phyloP scores from a whole-genome alignment of 2,329 filamentous ascomycete species.

The Fusarium lyarnte region DNA sequence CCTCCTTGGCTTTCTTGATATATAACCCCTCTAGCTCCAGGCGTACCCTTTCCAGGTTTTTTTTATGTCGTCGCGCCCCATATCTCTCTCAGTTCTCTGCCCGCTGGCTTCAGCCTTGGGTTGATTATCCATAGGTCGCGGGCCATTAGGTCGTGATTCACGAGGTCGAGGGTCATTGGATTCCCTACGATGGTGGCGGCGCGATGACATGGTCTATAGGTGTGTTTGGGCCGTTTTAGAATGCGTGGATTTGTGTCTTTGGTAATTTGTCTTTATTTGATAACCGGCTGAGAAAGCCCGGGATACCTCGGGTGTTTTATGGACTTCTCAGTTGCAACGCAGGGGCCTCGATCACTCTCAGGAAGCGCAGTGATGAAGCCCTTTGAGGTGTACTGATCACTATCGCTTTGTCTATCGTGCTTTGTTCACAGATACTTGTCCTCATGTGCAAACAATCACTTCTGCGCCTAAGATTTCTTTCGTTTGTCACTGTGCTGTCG shows the following conservation, averaged over 20 bases:
- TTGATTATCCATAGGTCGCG: not conserved
- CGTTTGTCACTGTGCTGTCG: not conserved
- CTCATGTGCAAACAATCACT: not conserved
- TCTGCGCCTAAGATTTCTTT: not conserved
- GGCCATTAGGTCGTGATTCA: not conserved
- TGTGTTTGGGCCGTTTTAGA: not conserved
- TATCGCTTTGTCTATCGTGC: not conserved
- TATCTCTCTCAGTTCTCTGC: no score
- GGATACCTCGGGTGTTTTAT: not conserved
- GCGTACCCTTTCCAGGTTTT: fast-evolving
- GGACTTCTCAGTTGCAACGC: not conserved
- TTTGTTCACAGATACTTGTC: not conserved
- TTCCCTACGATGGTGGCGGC: not conserved
- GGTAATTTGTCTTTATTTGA: no score
- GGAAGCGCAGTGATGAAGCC: not conserved
- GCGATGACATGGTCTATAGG: not conserved
- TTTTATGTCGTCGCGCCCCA: no score
- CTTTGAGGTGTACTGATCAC: not conserved
- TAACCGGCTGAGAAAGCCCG: not conserved
- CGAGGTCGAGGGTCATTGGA: no score
- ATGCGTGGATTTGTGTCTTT: not conserved
- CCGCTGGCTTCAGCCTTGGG: not conserved
- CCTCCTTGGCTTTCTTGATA: no score
- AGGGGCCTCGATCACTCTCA: not conserved
- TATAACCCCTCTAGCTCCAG: not conserved